Evolutionary conservation across 345 rosid species (phyloP), one percentile per base, ranked within the genome.

Genomic region (Microthlaspi erraticum): DNA sequence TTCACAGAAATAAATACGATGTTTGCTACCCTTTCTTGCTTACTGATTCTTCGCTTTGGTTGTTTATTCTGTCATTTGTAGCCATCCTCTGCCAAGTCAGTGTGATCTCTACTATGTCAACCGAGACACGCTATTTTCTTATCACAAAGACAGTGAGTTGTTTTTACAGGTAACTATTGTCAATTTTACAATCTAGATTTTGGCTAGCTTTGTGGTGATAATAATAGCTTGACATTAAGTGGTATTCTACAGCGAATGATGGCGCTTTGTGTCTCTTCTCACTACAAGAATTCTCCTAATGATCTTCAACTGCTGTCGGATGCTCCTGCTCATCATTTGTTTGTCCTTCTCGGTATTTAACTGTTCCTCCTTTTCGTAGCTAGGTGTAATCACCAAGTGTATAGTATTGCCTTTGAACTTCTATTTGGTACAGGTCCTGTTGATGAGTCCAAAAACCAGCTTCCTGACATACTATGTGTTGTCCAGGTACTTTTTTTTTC

Each of bases 281-380:
- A 94, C 84, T 94, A 94, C 76, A 94, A 91, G 78, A 94, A 94
- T 81, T 94, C 99, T 62, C 99, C 99, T 14, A 94, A 94, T 80
- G 99, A 94, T 81, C 86, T 94, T 54, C 99, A 91, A 74, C 73
- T 94, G 33, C 82, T 94, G 88, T 93, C 99, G 51, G 99, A 94
- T 87, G 99, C 99, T 75, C 99, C 98, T 32, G 98, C 99, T 52
- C 99, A 94, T 77, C 99, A 91, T 83, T 81, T 94, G 70, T 94
- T 94, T 72, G 97, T 94, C 17, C 76, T 91, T 59, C 93, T 91
- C 51, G 98, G 99, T 94, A 87, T 73, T 38, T 46, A 14, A 53
- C 2, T 33, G 54, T 64, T 42, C 26, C 60, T 36, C 23, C 65
- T 43, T 19, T 54, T 41, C 12, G 38, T 73, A 7, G 31, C 71